Evolutionary conservation across 306 rosid genomes (phyloP).

Genomic region (Quercus robur): DNA sequence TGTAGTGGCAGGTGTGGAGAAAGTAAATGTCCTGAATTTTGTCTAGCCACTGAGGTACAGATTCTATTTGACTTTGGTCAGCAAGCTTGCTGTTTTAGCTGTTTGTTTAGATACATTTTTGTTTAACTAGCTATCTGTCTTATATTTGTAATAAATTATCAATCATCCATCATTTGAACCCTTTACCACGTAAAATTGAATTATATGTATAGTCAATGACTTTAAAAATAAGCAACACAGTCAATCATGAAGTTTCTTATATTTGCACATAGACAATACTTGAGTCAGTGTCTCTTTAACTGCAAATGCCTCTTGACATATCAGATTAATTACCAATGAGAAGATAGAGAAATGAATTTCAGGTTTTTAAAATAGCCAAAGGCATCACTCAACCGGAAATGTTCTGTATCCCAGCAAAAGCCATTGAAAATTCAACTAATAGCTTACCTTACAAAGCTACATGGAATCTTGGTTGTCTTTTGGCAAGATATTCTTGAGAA

Average conservation of each 20-base stretch:
- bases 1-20: slow-evolving; percentile 94
- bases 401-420: not conserved
- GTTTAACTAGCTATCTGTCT: not conserved
- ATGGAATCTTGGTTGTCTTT: not conserved
- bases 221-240: not conserved
- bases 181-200: not conserved
- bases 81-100: not conserved
- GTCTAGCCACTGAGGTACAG: slow-evolving; percentile 80
- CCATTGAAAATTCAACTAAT: not conserved
- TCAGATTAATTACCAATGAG: not conserved
- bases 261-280: too few relatives aligned
- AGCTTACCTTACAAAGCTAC: not conserved
- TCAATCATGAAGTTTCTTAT: not conserved
- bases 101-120: not conserved
- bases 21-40: slow-evolving; percentile 80
- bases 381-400: not conserved
- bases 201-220: not conserved
- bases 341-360: not conserved
- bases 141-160: not conserved
- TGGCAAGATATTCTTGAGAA: not conserved
- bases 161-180: not conserved
- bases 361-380: not conserved
- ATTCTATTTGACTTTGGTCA: slow-evolving; percentile 2
- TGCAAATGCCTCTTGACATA: not conserved
- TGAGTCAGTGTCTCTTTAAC: not conserved